Conservation (phyloP, 345 rosid species). For the Dipteronia dyeriana region DNA sequence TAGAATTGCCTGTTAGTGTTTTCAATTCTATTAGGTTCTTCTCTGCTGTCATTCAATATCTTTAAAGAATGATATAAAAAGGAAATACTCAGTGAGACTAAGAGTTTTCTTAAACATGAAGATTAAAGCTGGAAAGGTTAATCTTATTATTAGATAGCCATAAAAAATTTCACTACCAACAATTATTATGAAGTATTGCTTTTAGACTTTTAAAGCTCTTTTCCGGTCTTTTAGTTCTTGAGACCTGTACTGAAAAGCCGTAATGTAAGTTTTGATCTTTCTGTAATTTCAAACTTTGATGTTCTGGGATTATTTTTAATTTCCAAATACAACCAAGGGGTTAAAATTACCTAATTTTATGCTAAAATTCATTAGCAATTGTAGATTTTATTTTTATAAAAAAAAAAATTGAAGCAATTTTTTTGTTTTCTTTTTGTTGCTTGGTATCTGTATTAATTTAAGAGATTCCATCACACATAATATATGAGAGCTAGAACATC, state of each 20-base stretch:
- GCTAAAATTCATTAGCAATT: too few relatives aligned
- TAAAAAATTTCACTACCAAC: neutral
- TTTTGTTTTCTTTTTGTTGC: too few relatives aligned
- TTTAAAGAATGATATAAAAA: neutral
- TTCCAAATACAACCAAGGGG: too few relatives aligned
- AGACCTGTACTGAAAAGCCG: neutral
- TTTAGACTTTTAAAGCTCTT: neutral
- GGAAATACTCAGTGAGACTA: neutral
- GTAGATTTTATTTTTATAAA: too few relatives aligned
- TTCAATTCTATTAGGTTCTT: neutral
- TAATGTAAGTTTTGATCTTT: neutral
- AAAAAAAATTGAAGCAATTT: too few relatives aligned
- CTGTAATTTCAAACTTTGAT: neutral
- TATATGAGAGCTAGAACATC: too few relatives aligned
- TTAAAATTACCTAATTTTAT: too few relatives aligned
- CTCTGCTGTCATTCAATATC: neutral
- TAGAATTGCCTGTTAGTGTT: neutral
- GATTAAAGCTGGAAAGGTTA: constrained; percentile 7
- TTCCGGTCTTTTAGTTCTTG: neutral
- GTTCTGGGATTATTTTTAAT: too few relatives aligned
- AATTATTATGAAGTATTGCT: neutral
- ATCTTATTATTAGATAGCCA: neutral
- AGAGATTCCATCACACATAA: too few relatives aligned
- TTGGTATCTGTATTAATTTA: too few relatives aligned
- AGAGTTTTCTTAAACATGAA: constrained; percentile 15